These are phyloP conservation scores for Ambrosia trifida DNA, from an alignment of 129 eudicot species.

Conservation along the genomic window DNA sequence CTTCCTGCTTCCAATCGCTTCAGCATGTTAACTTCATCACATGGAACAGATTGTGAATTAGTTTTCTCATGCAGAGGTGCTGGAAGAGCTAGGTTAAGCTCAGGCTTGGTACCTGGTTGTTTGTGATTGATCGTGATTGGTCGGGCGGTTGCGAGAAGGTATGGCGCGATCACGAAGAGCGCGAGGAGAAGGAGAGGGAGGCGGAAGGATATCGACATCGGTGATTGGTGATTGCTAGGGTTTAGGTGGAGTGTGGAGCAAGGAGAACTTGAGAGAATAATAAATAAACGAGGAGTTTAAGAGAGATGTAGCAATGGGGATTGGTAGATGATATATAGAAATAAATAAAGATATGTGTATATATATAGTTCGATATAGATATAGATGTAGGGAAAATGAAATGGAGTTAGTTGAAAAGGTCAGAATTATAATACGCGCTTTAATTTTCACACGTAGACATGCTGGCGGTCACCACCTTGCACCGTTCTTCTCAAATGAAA, in stretches of 20 bases:
- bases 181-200: constrained; percentile 14
- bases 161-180: constrained; percentile 12
- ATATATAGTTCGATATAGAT: background rate
- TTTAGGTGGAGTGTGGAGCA: constrained; percentile 34
- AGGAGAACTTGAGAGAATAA: constrained; percentile 25
- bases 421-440: constrained; percentile 18
- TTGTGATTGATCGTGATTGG: constrained; percentile 12
- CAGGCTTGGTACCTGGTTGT: background rate
- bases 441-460: constrained; percentile 3
- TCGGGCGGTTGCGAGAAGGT: constrained; percentile 21
- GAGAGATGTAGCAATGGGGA: background rate
- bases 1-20: constrained; percentile 28
- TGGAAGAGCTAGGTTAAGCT: constrained; percentile 14
- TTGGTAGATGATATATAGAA: background rate
- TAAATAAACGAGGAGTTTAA: background rate
- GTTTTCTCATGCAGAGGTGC: background rate
- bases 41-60: constrained; percentile 26
- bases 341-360: background rate
- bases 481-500: no score
- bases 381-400: no score
- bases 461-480: background rate
- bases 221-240: constrained; percentile 1
- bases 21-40: constrained; percentile 17
- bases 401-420: constrained; percentile 12
- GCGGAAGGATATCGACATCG: constrained; percentile 22